phyloP scores from a whole-genome alignment of 768 basidiomycete species.

The Phylloporus rhodoxanthus region DNA sequence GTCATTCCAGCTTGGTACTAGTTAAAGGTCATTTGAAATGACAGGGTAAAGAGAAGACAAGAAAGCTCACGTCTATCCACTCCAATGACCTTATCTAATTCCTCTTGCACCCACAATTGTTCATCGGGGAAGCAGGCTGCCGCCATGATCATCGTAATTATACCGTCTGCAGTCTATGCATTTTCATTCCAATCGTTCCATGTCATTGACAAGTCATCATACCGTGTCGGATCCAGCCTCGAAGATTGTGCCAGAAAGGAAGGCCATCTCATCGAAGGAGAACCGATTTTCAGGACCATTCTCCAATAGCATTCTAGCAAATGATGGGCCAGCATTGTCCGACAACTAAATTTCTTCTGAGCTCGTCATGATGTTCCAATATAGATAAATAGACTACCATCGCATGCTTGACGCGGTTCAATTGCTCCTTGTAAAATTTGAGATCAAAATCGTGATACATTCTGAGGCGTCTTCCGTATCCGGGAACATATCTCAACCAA shows the following conservation, averaged over 20 bases:
- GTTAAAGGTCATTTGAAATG: not conserved
- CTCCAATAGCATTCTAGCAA: slow-evolving; percentile 51
- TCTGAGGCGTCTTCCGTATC: slow-evolving; percentile 50
- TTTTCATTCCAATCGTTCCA: not conserved
- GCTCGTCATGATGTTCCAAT: not conserved
- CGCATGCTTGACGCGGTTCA: slow-evolving; percentile 39
- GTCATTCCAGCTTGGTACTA: slow-evolving; percentile 37
- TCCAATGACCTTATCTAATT: slow-evolving; percentile 49
- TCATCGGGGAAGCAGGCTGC: slow-evolving; percentile 49
- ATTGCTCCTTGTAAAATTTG: slow-evolving; percentile 44
- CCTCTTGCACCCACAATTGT: slow-evolving; percentile 44
- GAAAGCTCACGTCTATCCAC: slow-evolving; percentile 23
- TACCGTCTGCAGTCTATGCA: not conserved
- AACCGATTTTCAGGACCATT: slow-evolving; percentile 42
- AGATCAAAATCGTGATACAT: slow-evolving; percentile 48
- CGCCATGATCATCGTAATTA: slow-evolving; percentile 45
- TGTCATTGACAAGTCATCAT: not conserved
- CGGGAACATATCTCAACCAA: slow-evolving; percentile 44
- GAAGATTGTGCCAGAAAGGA: slow-evolving; percentile 54
- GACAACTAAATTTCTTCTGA: not conserved
- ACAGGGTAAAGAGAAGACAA: not conserved
- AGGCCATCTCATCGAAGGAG: slow-evolving; percentile 48
- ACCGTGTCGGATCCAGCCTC: slow-evolving; percentile 58
- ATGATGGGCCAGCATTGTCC: slow-evolving; percentile 27
- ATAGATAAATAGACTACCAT: slow-evolving; percentile 30